phyloP scores from a whole-genome alignment of 139 green algal species.

The Picochlorum sp. region DNA sequence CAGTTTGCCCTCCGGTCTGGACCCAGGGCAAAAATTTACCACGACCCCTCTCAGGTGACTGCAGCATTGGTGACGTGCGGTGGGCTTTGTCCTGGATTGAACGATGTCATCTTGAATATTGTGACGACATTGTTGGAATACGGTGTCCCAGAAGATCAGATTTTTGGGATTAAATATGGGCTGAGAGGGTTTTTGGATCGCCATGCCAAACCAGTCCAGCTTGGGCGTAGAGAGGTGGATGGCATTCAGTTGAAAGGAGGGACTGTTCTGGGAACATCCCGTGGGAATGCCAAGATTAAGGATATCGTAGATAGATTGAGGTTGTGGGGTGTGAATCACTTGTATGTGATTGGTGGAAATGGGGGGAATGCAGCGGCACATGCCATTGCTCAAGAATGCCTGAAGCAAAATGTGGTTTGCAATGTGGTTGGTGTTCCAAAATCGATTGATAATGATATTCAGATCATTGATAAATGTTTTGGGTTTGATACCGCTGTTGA shows the following conservation, averaged over 20 bases:
- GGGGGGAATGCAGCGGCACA: conserved; percentile 76
- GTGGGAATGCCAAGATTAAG: conserved; percentile 83
- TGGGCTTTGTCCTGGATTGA: conserved; percentile 90
- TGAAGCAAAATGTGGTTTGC: conserved; percentile 60
- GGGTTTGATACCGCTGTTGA: conserved; percentile 96
- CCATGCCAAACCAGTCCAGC: conserved; percentile 68
- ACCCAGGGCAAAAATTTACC: conserved; percentile 69
- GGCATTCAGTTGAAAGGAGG: conserved; percentile 91
- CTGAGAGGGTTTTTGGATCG: conserved; percentile 86
- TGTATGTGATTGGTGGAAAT: conserved; percentile 82
- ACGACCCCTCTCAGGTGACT: conserved; percentile 66
- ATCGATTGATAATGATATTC: conserved; percentile 99
- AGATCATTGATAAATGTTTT: conserved; percentile 65
- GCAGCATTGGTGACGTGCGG: conserved; percentile 90
- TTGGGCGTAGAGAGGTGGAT: conserved; percentile 67
- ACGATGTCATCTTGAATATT: conserved; percentile 90
- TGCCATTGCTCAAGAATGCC: conserved; percentile 71
- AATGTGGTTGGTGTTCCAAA: conserved; percentile 88
- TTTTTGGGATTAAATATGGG: conserved; percentile 87
- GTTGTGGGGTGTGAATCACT: conserved; percentile 85
- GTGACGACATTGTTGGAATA: conserved; percentile 68
- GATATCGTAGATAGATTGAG: conserved; percentile 86
- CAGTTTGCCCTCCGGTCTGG: conserved; percentile 70
- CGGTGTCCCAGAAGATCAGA: conserved; percentile 62
- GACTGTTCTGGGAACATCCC: conserved; percentile 86